phyloP scores from a whole-genome alignment of 306 rosid genomes.

The Cicer bijugum region DNA sequence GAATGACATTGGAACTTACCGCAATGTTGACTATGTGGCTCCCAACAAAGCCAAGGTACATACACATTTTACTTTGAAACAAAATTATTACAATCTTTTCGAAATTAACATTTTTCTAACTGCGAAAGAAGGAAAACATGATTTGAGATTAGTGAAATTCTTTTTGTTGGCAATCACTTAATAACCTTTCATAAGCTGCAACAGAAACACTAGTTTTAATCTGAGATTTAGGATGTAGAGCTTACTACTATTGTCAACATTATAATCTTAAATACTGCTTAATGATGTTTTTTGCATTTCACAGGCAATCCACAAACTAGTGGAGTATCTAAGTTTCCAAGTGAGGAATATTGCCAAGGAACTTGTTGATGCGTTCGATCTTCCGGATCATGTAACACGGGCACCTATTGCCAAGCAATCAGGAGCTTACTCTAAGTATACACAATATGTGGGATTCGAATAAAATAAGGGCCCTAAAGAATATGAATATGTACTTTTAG shows the following conservation, averaged over 20 bases:
- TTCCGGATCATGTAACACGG: slow-evolving; percentile 76
- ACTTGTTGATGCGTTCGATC: slow-evolving; percentile 84
- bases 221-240: slow-evolving; percentile 26
- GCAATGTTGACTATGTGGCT: slow-evolving; percentile 92
- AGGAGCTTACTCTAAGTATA: slow-evolving; percentile 83
- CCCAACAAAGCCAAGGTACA: slow-evolving; percentile 98
- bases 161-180: background rate
- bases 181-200: background rate
- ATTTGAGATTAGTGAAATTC: background rate
- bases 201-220: background rate
- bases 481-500: slow-evolving; percentile 11
- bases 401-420: slow-evolving; percentile 93
- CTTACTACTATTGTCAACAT: slow-evolving; percentile 9
- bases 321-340: slow-evolving; percentile 84
- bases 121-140: slow-evolving; percentile 8
- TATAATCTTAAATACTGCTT: slow-evolving; percentile 8
- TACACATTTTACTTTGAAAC: slow-evolving; percentile 7
- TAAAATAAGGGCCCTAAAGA: background rate
- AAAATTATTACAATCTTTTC: background rate
- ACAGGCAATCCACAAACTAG: slow-evolving; percentile 91
- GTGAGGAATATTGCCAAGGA: slow-evolving; percentile 87
- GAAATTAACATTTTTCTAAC: background rate
- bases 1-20: slow-evolving; percentile 98
- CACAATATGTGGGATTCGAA: slow-evolving; percentile 74
- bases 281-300: slow-evolving; percentile 32